These are phyloP conservation scores for Parsonsia alboflavescens DNA, from an alignment of 257 asterid species.

Conservation along the genomic window DNA sequence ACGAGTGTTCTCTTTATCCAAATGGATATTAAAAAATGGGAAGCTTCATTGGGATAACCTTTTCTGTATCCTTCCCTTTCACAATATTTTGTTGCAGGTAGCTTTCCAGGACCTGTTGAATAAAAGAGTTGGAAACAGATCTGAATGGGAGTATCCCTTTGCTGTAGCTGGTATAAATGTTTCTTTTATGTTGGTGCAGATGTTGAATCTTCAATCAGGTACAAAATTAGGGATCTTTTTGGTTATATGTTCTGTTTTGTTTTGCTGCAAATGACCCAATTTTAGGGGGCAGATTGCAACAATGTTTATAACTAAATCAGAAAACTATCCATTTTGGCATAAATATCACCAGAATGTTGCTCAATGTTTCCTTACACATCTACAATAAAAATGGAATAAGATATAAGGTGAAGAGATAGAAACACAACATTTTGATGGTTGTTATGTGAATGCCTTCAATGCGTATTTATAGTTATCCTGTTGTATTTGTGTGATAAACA, in stretches of 20 bases:
- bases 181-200: slow-evolving; percentile 88
- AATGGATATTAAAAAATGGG: neutral
- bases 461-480: too few relatives aligned
- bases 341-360: neutral
- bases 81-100: slow-evolving; percentile 41
- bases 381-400: neutral
- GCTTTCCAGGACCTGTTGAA: slow-evolving; percentile 69
- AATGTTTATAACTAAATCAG: neutral
- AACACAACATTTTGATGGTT: neutral
- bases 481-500: neutral
- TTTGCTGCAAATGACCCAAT: neutral
- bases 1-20: neutral
- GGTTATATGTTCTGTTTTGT: neutral
- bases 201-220: slow-evolving; percentile 99
- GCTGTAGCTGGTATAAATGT: slow-evolving; percentile 97
- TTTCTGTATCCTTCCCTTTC: neutral
- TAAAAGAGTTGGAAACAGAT: slow-evolving; percentile 80
- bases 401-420: neutral
- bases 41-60: neutral
- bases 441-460: neutral
- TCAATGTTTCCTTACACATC: neutral
- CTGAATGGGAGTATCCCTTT: slow-evolving; percentile 98
- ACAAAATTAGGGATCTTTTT: neutral
- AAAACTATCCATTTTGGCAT: too few relatives aligned
- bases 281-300: neutral